These are phyloP conservation scores for Eimeria maxima DNA, from an alignment of 169 alveolate genomes.

Conservation along the genomic window DNA sequence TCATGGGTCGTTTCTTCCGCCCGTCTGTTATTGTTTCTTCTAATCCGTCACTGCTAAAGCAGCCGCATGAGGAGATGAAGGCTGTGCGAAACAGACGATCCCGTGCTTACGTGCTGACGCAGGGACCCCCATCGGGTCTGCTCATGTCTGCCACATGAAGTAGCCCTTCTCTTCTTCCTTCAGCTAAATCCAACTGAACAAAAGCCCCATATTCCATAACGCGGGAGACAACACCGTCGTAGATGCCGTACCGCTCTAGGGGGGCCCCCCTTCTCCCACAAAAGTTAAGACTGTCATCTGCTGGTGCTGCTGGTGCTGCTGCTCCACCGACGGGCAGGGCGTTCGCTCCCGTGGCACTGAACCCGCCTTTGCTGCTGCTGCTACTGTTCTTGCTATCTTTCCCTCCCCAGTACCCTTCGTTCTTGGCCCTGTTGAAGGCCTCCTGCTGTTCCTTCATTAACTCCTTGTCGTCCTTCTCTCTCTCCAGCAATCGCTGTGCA, in stretches of 20 bases:
- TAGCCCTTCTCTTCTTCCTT: slow-evolving; percentile 89
- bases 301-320: background rate
- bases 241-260: slow-evolving; percentile 83
- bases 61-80: too few relatives aligned
- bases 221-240: slow-evolving; percentile 86
- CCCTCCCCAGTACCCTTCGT: slow-evolving; percentile 47
- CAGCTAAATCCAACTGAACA: slow-evolving; percentile 86
- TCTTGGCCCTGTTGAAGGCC: slow-evolving; percentile 57
- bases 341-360: slow-evolving; percentile 70
- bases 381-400: slow-evolving; percentile 48
- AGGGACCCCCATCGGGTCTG: slow-evolving; percentile 72
- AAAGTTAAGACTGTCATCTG: slow-evolving; percentile 41
- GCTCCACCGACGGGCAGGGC: slow-evolving; percentile 73
- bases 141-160: slow-evolving; percentile 90
- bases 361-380: slow-evolving; percentile 47
- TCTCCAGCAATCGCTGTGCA: slow-evolving; percentile 74
- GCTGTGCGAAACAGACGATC: too few relatives aligned
- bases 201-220: slow-evolving; percentile 91
- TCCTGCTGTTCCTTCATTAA: slow-evolving; percentile 77
- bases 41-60: too few relatives aligned
- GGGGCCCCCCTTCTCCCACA: slow-evolving; percentile 75
- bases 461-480: slow-evolving; percentile 83
- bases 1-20: too few relatives aligned
- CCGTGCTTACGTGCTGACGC: slow-evolving; percentile 31
- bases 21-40: too few relatives aligned